Evolutionary conservation across 2,329 filamentous ascomycete genomes (phyloP), one percentile per base, ranked within the genome.

Genomic region (Clonostachys chloroleuca): DNA sequence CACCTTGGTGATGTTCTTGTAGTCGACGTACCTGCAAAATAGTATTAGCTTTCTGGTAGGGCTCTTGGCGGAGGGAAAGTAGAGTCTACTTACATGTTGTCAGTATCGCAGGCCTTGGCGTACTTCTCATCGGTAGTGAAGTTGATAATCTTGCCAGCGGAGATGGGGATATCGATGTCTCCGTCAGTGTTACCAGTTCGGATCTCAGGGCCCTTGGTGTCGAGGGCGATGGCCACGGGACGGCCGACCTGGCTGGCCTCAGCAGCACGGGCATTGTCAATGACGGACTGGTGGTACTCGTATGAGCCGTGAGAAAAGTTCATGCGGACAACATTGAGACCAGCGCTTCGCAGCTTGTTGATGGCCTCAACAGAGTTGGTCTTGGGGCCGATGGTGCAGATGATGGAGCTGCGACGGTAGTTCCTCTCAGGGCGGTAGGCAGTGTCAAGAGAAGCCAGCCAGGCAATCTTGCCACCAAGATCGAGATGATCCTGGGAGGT

Each of bases 1-100:
- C 60, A 99, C 94, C 77, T 95, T 96, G 74, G 92, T 96, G 73
- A 99, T 97, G 81, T 99, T 99, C 85, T 95, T 95, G 81, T 99
- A 97, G 78, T 97, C 92, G 63, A 97, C 87, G 65, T 91, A 96
- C 85, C 89, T 92, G 53, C 34, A 8, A 44, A 41, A 30, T 42
- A 5, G 2, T 12, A 44, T 48, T 39, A 45, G 47, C 24, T 14
- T 45, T 37, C 33, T 30, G 14, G 18, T 10, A 36, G 18, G 17
- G 40, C 17, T 40, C 17, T 39, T 39, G 36, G 7, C 5, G 33
- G 40, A 36, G 24, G 34, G 39, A 34, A 10, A 10, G 24, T 10
- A 30, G 9, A 30, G 24, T 9, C 24, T 18, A 69, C 86, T 71
- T 73, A 95, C 94, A 99, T 95, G 80, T 96, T 95, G 75, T 92